These are phyloP conservation scores for Chlamydomonas sphaeroides DNA, from an alignment of 139 green algal species.

Conservation along the genomic window DNA sequence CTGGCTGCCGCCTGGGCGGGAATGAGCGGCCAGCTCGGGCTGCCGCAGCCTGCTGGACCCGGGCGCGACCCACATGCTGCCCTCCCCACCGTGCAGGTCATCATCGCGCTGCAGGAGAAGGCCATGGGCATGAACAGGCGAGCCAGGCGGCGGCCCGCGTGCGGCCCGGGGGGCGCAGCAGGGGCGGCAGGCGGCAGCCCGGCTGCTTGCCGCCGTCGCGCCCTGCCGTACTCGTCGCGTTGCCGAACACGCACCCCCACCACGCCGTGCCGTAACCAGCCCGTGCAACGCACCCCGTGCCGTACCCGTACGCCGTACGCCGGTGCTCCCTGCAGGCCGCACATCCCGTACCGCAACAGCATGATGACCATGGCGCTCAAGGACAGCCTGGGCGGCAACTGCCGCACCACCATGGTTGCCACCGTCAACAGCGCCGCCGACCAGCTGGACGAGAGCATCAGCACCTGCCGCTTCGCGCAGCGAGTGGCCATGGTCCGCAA, in stretches of 20 bases:
- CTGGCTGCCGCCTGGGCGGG: too few relatives aligned
- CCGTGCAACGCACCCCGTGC: neutral
- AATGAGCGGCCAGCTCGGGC: too few relatives aligned
- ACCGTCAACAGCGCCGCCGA: conserved; percentile 63
- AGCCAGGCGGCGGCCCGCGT: too few relatives aligned
- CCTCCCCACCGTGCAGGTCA: too few relatives aligned
- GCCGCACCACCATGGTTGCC: conserved; percentile 84
- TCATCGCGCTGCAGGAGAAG: conserved; percentile 81
- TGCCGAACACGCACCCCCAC: neutral
- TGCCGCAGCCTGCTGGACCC: too few relatives aligned
- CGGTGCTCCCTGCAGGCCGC: conserved; percentile 46
- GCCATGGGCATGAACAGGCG: conserved; percentile 64
- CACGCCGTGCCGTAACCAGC: neutral
- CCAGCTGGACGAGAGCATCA: conserved; percentile 88
- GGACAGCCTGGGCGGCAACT: conserved; percentile 91
- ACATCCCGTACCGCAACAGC: conserved; percentile 93
- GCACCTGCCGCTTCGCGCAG: conserved; percentile 94
- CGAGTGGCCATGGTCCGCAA: conserved; percentile 89
- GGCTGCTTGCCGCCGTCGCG: too few relatives aligned
- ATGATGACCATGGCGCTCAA: conserved; percentile 82
- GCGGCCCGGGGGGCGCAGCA: too few relatives aligned
- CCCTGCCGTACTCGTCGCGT: neutral
- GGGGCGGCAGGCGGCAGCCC: too few relatives aligned
- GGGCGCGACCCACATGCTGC: too few relatives aligned
- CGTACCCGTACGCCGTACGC: too few relatives aligned